phyloP scores from a whole-genome alignment of 495 filamentous ascomycete species.

The Echria macrotheca region DNA sequence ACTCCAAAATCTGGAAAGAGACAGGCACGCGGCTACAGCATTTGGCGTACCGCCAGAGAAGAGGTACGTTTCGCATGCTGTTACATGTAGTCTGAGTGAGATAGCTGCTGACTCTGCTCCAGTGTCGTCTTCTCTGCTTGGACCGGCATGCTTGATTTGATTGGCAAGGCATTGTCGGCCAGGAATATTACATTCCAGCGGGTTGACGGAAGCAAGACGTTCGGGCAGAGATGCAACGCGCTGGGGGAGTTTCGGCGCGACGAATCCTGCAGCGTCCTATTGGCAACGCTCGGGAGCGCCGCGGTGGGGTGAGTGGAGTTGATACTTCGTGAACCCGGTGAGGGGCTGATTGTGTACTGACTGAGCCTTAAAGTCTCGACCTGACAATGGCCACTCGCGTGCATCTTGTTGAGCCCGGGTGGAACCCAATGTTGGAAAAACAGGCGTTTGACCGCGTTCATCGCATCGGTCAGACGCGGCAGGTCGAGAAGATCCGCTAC shows the following conservation, averaged over 20 bases:
- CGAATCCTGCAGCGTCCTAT: conserved; percentile 25
- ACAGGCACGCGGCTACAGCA: conserved; percentile 6
- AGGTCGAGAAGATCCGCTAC: conserved; percentile 42
- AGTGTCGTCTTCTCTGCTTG: conserved; percentile 52
- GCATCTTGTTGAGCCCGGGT: conserved; percentile 48
- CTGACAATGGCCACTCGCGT: conserved; percentile 44
- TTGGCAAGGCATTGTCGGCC: conserved; percentile 18
- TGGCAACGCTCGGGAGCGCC: conserved; percentile 50
- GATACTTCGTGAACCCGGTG: too few relatives aligned
- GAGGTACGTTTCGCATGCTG: too few relatives aligned
- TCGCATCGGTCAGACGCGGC: conserved; percentile 42
- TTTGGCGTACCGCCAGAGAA: conserved; percentile 1
- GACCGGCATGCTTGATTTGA: conserved; percentile 41
- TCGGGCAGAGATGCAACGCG: conserved; percentile 30
- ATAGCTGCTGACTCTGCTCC: too few relatives aligned
- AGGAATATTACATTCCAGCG: conserved; percentile 24
- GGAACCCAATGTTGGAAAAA: conserved; percentile 50
- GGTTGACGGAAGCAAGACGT: conserved; percentile 23
- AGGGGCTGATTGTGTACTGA: too few relatives aligned
- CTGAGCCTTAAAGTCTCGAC: conserved; percentile 42
- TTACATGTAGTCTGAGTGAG: too few relatives aligned
- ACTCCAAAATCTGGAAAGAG: conserved; percentile 9
- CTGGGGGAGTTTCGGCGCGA: conserved; percentile 5
- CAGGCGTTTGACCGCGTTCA: conserved; percentile 46
- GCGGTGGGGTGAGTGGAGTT: conserved; percentile 42